These are phyloP conservation scores for Exophiala mesophila DNA, from an alignment of 2,329 filamentous ascomycete species.

Conservation along the genomic window DNA sequence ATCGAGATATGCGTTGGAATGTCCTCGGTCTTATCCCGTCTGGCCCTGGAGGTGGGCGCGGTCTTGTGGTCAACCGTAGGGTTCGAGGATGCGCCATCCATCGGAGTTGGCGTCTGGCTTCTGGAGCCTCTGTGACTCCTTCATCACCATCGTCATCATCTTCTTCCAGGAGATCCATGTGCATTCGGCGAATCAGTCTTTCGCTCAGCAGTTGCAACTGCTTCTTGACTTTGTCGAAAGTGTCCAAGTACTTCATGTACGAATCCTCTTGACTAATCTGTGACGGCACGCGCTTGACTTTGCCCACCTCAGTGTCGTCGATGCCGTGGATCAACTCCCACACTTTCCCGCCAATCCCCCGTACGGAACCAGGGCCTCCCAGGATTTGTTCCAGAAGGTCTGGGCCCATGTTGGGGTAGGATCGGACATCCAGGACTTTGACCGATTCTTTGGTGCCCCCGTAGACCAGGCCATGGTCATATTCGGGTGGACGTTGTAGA, in stretches of 20 bases:
- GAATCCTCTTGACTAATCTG: conserved; percentile 96
- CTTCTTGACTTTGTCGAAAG: conserved; percentile 56
- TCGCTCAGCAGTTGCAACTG: conserved; percentile 65
- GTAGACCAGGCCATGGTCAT: conserved; percentile 44
- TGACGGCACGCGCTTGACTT: conserved; percentile 65
- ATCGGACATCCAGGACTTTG: conserved; percentile 62
- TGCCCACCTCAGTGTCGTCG: conserved; percentile 68
- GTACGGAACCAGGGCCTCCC: conserved; percentile 63
- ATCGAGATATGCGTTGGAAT: conserved; percentile 70
- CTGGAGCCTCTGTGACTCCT: conserved; percentile 6
- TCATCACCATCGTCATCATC: conserved; percentile 37
- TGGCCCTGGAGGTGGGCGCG: conserved; percentile 49
- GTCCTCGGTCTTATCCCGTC: conserved; percentile 53
- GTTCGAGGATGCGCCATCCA: conserved; percentile 83
- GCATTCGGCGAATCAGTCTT: conserved; percentile 73
- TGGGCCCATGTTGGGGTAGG: conserved; percentile 58
- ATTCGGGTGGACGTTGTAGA: conserved; percentile 42
- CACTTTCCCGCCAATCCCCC: conserved; percentile 65
- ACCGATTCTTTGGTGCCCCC: conserved; percentile 52
- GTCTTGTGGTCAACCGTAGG: conserved; percentile 72
- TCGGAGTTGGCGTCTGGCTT: conserved; percentile 17
- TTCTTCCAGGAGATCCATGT: conserved; percentile 63
- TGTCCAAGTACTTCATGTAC: conserved; percentile 64
- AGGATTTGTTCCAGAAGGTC: conserved; percentile 64
- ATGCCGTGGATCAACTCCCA: conserved; percentile 79